Conservation (phyloP, 2,329 filamentous ascomycete species). For the Davidsoniella virescens region DNA sequence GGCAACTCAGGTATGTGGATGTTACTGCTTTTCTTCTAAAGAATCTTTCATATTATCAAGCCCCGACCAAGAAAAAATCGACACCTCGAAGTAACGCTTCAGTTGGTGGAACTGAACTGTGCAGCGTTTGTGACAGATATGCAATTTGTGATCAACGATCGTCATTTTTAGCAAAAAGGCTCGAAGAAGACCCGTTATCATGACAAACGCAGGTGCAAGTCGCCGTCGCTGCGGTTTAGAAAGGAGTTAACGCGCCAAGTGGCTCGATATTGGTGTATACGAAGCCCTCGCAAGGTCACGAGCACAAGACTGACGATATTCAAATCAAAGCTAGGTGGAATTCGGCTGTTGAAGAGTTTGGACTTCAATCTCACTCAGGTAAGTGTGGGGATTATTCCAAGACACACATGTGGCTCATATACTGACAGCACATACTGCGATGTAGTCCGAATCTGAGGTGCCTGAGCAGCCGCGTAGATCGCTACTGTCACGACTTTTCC, state of each 20-base stretch:
- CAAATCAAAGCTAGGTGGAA: constrained; percentile 30
- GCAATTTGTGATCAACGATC: too few relatives aligned
- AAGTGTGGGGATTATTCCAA: constrained; percentile 15
- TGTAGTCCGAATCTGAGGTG: constrained; percentile 12
- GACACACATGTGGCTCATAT: too few relatives aligned
- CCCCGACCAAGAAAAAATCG: not conserved
- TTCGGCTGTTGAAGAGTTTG: constrained; percentile 26
- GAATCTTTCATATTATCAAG: too few relatives aligned
- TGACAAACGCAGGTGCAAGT: too few relatives aligned
- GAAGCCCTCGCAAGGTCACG: too few relatives aligned
- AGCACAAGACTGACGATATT: too few relatives aligned
- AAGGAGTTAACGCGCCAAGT: not conserved
- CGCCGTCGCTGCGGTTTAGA: too few relatives aligned
- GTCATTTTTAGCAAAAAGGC: too few relatives aligned
- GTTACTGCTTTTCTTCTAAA: too few relatives aligned
- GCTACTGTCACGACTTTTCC: constrained; percentile 10
- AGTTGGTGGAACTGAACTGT: not conserved
- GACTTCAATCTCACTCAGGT: constrained; percentile 22
- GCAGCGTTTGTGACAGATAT: not conserved
- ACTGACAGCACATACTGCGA: constrained; percentile 11
- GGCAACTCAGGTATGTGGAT: constrained; percentile 34
- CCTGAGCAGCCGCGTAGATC: constrained; percentile 12
- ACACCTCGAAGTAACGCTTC: not conserved
- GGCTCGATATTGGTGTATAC: not conserved
- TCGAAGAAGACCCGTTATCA: too few relatives aligned